Evolutionary conservation across 805 yeast species (phyloP), one percentile per base, ranked within the genome.

Genomic region (Monosporozyma aerobia): DNA sequence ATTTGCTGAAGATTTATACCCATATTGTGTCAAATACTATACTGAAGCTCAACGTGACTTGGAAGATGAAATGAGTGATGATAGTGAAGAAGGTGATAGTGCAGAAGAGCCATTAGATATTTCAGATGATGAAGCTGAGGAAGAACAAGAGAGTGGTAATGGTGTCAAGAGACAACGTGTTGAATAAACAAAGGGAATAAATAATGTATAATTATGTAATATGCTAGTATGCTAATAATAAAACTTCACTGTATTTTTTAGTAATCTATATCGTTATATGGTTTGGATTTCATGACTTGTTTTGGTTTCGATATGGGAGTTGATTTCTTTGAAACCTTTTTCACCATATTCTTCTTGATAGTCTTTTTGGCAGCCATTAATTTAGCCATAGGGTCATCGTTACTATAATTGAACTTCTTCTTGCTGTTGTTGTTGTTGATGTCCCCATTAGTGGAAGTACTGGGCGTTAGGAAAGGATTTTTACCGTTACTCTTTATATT

Each of bases 11-110:
- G 96, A 90, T 61, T 64, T 92, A 44, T 90, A 79, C 63, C 96
- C 96, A 13, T 82, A 83, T 59, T 94, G 97, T 3, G 82, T 88
- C 25, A 87, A 85, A 59, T 85, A 87, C 64, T 92, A 84, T 61
- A 82, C 87, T 6, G 82, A 83, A 61, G 90, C 90, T 0, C 80
- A 78, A 59, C 73, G 82, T 57, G 85, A 87, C 49, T 79, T 78
- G 44, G 82, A 76, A 27, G 84, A 81, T 51, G 81, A 76, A 47
- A 79, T 73, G 33, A 75, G 76, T 2, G 79, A 72, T 23, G 81
- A 75, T 1, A 78, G 73, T 23, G 76, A 73, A 41, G 62, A 56
- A 19, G 51, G 41, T 23, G 56, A 54, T 25, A 54, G 56, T 47
- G 40, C 51, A 5, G 63, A 57, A 49, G 62, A 59, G 23, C 59